Base-by-base conservation (phyloP, 2,329 filamentous ascomycete species). In the Aspergillus thermomutatus region DNA sequence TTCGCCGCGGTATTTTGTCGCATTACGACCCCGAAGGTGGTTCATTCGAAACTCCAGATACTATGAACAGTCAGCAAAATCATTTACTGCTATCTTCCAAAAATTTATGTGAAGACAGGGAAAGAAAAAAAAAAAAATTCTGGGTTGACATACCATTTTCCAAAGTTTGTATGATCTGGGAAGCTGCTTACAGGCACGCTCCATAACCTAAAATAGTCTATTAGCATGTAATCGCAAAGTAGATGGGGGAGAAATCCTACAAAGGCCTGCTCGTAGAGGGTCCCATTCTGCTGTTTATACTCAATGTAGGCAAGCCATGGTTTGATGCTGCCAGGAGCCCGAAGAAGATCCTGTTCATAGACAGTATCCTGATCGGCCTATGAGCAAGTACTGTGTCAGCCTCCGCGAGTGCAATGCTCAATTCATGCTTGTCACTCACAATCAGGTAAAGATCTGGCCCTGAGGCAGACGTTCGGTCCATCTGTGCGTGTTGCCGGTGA, bases 161-260 rank as follows among this genome's bases (percentile, higher is more conserved):
- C 94, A 99, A 50, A 99, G 82, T 79, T 99, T 99, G 80, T 96
- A 99, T 27, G 93, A 97, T 65, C 94, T 86, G 50, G 94, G 94
- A 48, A 99, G 83, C 67, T 95, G 89, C 61, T 85, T 82, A 75
- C 93, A 97, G 56, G 94, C 93, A 69, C 94, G 86, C 77, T 97
- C 94, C 79, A 97, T 89, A 40, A 92, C 83, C 77, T 79, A 58
- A 23, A 31, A 19, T 37, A 47, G 43, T 17, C 50, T 8, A 52
- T 66, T 55, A 66, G 56, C 17, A 51, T 26, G 10, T 11, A 17
- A 14, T 21, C 9, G 19, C 49, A 21, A 50, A 21, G 14, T 23
- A 50, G 26, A 48, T 41, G 52, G 23, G 45, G 10, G 28, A 10
- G 40, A 11, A 40, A 28, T 68, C 75, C 55, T 69, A 88, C 84